phyloP scores from a whole-genome alignment of 345 rosid species.

The Pugionium dolabratum region DNA sequence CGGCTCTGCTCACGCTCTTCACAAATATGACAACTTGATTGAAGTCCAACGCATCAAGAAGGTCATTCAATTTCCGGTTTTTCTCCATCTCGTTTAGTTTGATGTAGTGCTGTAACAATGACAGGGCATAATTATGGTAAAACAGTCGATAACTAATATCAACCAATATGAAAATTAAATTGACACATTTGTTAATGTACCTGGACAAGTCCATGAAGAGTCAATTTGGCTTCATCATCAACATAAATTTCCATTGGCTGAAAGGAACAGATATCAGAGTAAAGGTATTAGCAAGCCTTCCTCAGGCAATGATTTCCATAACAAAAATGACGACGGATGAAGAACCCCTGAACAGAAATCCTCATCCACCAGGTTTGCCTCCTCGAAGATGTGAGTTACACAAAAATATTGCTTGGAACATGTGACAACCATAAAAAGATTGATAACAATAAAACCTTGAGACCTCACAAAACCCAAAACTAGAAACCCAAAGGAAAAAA shows the following conservation, averaged over 20 bases:
- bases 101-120: constrained; percentile 82
- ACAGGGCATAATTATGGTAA: not conserved
- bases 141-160: not conserved
- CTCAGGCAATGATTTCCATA: constrained; percentile 64
- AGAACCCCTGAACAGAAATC: constrained; percentile 51
- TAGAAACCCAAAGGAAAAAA: not conserved
- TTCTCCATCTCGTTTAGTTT: constrained; percentile 93
- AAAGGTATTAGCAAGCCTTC: constrained; percentile 71
- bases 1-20: constrained; percentile 93
- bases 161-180: not conserved
- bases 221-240: constrained; percentile 96
- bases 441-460: not conserved
- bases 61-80: constrained; percentile 94
- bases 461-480: not conserved
- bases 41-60: constrained; percentile 97
- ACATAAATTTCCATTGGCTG: constrained; percentile 99
- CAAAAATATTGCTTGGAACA: constrained; percentile 30
- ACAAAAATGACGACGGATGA: constrained; percentile 61
- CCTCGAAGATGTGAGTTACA: constrained; percentile 43
- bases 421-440: not conserved
- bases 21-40: constrained; percentile 98
- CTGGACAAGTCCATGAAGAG: constrained; percentile 99
- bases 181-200: constrained; percentile 36
- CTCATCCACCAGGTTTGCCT: constrained; percentile 52
- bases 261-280: constrained; percentile 77